Evolutionary conservation across 768 basidiomycete genomes (phyloP), one percentile per base, ranked within the genome.

Genomic region (Gelatoporia subvermispora): DNA sequence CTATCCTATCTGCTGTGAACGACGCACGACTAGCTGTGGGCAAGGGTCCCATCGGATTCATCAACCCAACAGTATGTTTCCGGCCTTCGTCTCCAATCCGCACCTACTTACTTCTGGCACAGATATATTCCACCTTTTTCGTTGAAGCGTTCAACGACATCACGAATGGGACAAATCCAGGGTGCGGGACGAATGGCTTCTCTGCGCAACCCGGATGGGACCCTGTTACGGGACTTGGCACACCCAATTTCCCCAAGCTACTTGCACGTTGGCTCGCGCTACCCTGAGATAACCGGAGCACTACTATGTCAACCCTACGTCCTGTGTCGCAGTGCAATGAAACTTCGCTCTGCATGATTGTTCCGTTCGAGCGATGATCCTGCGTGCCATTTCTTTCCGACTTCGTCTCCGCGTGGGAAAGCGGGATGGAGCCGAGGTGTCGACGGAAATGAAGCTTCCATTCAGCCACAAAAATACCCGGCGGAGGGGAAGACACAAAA

Each of bases 181-280:
- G 69, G 1, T 68, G 69, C 43, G 62, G 66, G 38, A 66, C 60
- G 5, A 34, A 41, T 1, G 65, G 65, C 4, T 68, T 67, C 49
- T 45, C 57, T 36, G 64, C 64, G 3, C 40, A 40, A 21, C 37
- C 10, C 3, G 65, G 65, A 10, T 67, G 65, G 65, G 65, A 67
- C 39, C 62, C 65, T 7, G 64, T 66, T 4, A 66, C 64, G 5
- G 65, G 65, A 17, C 53, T 66, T 2, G 65, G 66, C 18, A 65
- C 66, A 16, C 64, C 62, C 1, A 51, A 66, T 44, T 66, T 67
- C 35, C 39, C 48, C 18, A 57, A 57, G 47, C 39, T 57, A 24
- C 47, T 53, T 18, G 45, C 39, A 10, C 36, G 40, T 2, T 54
- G 48, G 44, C 35, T 57, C 35, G 22, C 44, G 13, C 43, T 57